These are phyloP conservation scores for Pholiota adiposa DNA, from an alignment of 1,284 basidiomycete genomes.

Conservation along the genomic window DNA sequence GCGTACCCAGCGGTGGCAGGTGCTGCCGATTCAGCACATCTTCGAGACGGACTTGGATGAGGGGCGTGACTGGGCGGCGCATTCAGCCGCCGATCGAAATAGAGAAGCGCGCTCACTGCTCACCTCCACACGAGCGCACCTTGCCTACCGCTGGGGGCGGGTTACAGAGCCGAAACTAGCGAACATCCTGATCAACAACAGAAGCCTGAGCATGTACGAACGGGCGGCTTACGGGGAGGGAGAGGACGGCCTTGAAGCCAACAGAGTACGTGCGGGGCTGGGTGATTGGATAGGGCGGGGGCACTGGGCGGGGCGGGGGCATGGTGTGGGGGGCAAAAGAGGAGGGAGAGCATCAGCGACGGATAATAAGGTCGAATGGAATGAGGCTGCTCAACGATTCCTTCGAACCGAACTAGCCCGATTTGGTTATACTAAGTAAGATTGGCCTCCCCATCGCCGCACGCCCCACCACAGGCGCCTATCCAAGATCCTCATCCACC, in stretches of 20 bases:
- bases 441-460: not conserved
- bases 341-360: not conserved
- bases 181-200: not conserved
- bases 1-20: slow-evolving; percentile 65
- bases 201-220: not conserved
- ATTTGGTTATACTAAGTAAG: slow-evolving; percentile 2
- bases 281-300: slow-evolving; percentile 20
- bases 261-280: slow-evolving; percentile 55
- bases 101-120: slow-evolving; percentile 6
- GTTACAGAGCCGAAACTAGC: slow-evolving; percentile 63
- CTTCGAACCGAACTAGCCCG: slow-evolving; percentile 25
- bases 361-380: slow-evolving; percentile 13
- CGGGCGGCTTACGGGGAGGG: slow-evolving; percentile 47
- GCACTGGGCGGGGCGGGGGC: slow-evolving; percentile 5
- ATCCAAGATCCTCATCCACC: not conserved
- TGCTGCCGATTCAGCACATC: slow-evolving; percentile 74
- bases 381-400: slow-evolving; percentile 8
- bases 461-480: not conserved
- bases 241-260: slow-evolving; percentile 46
- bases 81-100: not conserved
- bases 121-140: slow-evolving; percentile 62
- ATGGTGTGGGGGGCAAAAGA: not conserved
- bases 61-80: slow-evolving; percentile 49
- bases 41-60: slow-evolving; percentile 64
- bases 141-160: slow-evolving; percentile 70